Evolutionary conservation across 2,329 filamentous ascomycete genomes (phyloP), one percentile per base, ranked within the genome.

Genomic region (Arthroderma sp.): DNA sequence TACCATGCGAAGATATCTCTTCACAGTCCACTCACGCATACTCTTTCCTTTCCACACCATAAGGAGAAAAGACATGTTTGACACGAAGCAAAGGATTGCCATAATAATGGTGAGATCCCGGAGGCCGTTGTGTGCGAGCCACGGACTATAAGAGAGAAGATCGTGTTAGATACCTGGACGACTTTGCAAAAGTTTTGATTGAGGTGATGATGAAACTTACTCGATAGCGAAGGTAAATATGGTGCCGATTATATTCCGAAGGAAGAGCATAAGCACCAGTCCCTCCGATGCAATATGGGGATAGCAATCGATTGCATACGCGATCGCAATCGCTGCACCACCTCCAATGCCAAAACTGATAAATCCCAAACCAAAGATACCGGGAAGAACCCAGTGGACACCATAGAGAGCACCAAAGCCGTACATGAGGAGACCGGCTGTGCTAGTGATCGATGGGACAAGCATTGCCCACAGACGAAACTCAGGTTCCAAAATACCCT

Each of bases 401-500:
- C 49, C 48, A 27, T 58, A 50, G 22, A 45, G 45, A 15, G 58
- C 57, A 3, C 58, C 58, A 8, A 60, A 50, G 10, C 57, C 59
- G 38, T 51, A 61, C 32, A 59, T 50, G 6, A 60, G 37, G 6
- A 55, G 43, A 3, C 55, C 54, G 1, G 41, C 47, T 7, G 58
- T 53, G 29, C 53, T 49, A 32, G 59, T 44, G 8, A 61, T 28
- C 4, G 54, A 44, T 8, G 58, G 50, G n/a, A 58, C 44, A 36
- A 49, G 33, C 42, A 57, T 52, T 5, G 57, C 50, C 61, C 60
- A 65, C 4, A 71, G 58, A 4, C 68, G 58, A 56, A 66, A 66
- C 46, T 71, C 67, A 0, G 68, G 68, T 39, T 71, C 68, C 43
- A 63, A 66, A 4, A 68, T 57, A 1, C 67, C 67, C 1, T 53